phyloP scores from a whole-genome alignment of 371 early-diverging fungal species.

The Mortierella sp. region DNA sequence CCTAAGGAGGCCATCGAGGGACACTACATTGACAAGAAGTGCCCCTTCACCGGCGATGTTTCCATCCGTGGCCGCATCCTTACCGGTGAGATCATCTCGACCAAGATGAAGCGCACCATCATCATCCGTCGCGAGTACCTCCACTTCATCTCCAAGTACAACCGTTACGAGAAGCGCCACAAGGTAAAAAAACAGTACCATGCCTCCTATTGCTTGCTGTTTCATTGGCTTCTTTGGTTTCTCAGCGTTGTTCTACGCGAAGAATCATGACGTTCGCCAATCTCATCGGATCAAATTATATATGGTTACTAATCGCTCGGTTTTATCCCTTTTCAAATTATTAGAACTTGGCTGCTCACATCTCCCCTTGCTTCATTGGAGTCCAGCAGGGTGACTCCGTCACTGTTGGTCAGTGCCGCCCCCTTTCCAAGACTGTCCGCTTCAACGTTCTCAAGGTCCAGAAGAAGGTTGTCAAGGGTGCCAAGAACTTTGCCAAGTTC shows the following conservation, averaged over 20 bases:
- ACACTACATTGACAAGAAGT: slow-evolving; percentile 99
- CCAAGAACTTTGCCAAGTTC: slow-evolving; percentile 98
- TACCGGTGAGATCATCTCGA: slow-evolving; percentile 96
- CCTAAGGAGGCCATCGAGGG: slow-evolving; percentile 98
- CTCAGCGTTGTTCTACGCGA: not conserved
- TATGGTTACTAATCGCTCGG: not conserved
- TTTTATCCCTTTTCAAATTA: not conserved
- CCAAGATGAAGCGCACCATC: slow-evolving; percentile 99
- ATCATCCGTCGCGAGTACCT: slow-evolving; percentile 99
- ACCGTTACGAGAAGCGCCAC: slow-evolving; percentile 99
- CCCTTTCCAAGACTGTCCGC: slow-evolving; percentile 98
- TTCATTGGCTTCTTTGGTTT: not conserved
- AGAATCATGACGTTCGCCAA: not conserved
- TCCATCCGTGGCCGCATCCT: slow-evolving; percentile 99
- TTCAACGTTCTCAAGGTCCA: slow-evolving; percentile 99
- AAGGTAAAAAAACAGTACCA: slow-evolving; percentile 62
- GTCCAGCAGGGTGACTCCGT: slow-evolving; percentile 72
- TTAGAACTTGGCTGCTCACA: slow-evolving; percentile 97
- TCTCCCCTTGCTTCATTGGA: slow-evolving; percentile 98
- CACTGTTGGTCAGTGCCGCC: slow-evolving; percentile 59
- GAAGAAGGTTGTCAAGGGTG: slow-evolving; percentile 87
- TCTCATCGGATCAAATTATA: not conserved
- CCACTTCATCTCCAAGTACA: slow-evolving; percentile 99
- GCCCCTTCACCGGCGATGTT: slow-evolving; percentile 99
- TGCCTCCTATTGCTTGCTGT: not conserved